phyloP scores from a whole-genome alignment of 1,284 basidiomycete genomes.

The Lignosus rhinocerotis region DNA sequence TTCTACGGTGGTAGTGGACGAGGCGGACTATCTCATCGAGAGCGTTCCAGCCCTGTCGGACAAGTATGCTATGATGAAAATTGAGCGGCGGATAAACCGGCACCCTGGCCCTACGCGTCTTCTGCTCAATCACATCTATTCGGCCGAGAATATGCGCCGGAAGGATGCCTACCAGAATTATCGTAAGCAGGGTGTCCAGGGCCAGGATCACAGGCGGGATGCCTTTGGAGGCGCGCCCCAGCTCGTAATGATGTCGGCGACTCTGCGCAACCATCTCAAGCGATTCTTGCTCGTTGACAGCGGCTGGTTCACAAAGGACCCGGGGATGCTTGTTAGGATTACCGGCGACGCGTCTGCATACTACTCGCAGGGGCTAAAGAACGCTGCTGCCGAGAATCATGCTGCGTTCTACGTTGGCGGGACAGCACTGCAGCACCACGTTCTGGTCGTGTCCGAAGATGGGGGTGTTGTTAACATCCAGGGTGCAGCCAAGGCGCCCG shows the following conservation, averaged over 20 bases:
- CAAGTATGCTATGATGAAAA: conserved; percentile 37
- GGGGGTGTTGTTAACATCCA: conserved; percentile 52
- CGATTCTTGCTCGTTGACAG: conserved; percentile 51
- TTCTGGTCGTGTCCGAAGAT: conserved; percentile 57
- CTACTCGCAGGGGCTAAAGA: conserved; percentile 6
- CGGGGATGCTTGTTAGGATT: conserved; percentile 47
- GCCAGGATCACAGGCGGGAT: background rate
- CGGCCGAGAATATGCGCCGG: conserved; percentile 5
- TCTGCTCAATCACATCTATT: conserved; percentile 59
- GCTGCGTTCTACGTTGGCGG: conserved; percentile 31
- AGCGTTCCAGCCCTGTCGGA: conserved; percentile 39
- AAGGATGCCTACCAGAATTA: conserved; percentile 1
- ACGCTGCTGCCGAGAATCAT: conserved; percentile 12
- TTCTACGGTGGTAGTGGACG: conserved; percentile 67
- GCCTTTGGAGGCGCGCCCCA: conserved; percentile 42
- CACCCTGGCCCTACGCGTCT: conserved; percentile 61
- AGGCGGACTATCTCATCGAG: conserved; percentile 70
- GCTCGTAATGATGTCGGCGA: conserved; percentile 69
- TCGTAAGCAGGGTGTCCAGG: background rate
- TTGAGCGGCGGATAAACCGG: conserved; percentile 42
- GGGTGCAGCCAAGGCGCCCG: conserved; percentile 26
- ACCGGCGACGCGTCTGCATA: conserved; percentile 29
- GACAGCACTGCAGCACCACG: conserved; percentile 52
- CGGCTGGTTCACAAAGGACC: conserved; percentile 52
- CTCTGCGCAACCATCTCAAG: conserved; percentile 56